Evolutionary conservation across 352 stramenopile species (phyloP), one percentile per base, ranked within the genome.

Genomic region (Phytophthora macrochlamydospora): DNA sequence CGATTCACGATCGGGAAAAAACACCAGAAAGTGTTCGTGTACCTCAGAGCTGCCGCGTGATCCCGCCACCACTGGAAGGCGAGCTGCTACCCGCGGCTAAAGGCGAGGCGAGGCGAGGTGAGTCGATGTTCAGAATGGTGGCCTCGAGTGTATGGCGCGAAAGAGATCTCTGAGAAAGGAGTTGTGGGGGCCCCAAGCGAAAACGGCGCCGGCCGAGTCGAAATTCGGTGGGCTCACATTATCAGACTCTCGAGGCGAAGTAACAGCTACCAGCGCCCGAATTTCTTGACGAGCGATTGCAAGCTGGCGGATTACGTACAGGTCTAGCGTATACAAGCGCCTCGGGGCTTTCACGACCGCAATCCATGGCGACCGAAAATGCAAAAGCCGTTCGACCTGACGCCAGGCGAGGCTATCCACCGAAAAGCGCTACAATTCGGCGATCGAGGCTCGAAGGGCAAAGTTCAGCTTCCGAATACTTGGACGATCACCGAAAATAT

Each of bases 351-450:
- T 14, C 45, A 53, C 18, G n/a, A 18, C 46, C 57, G 51, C 51
- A 67, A 67, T 71, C 56, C 35, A 40, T 11, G 35, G 9, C 6
- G 35, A 11, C 13, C 12, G 38, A 24, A 14, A 31, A 42, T 2
- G 45, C n/a, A 37, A 43, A 62, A 59, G 56, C 51, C 32, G 56
- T 67, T 63, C 58, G 58, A 72, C 35, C 65, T 59, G 64, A 71
- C 64, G 64, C 59, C 14, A 71, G 46, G 46, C 42, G 58, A 63
- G 58, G 58, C 65, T 72, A 68, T 72, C 65, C 64, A 72, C 58
- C 64, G 64, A 71, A 65, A 65, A 37, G 44, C 53, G 42, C 58
- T 51, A 59, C 50, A 24, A 56, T 37, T 18, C 48, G 18, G 29
- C 24, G 52, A 38, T 59, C 4, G 51, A 31, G 55, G 51, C 51